These are phyloP conservation scores for Tetrahymena malaccensis DNA, from an alignment of 73 alveolate genomes.

Conservation along the genomic window DNA sequence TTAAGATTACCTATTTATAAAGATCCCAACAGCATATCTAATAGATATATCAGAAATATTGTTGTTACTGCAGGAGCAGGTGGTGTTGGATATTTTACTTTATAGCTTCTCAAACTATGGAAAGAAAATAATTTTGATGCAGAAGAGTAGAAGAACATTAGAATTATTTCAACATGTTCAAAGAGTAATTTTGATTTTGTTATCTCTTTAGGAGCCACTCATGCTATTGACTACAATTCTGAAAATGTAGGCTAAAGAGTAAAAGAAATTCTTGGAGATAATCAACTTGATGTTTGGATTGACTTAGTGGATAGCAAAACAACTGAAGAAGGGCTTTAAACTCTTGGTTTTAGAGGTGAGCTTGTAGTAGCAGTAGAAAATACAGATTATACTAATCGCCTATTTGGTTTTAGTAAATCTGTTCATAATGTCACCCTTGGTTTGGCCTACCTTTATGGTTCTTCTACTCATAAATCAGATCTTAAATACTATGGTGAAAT, in stretches of 20 bases:
- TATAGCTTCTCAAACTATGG: not conserved
- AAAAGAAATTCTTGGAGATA: not conserved
- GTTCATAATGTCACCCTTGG: not conserved
- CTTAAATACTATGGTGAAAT: not conserved
- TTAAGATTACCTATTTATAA: not conserved
- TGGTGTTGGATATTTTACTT: not conserved
- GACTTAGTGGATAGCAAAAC: not conserved
- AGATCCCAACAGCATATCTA: not conserved
- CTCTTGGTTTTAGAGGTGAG: not conserved
- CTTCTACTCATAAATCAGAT: not conserved
- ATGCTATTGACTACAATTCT: not conserved
- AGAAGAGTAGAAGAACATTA: not conserved
- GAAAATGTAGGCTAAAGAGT: not conserved
- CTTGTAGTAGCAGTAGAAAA: not conserved
- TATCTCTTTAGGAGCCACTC: not conserved
- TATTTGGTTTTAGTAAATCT: not conserved
- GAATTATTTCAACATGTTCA: not conserved
- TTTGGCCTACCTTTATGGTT: not conserved
- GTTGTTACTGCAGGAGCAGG: not conserved
- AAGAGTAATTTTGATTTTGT: not conserved
- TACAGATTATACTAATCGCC: not conserved
- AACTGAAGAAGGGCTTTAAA: not conserved
- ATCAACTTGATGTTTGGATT: not conserved
- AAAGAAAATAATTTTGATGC: not conserved
- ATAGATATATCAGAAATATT: not conserved